phyloP scores from a whole-genome alignment of 345 rosid genomes.

The Eucalyptus regnans region DNA sequence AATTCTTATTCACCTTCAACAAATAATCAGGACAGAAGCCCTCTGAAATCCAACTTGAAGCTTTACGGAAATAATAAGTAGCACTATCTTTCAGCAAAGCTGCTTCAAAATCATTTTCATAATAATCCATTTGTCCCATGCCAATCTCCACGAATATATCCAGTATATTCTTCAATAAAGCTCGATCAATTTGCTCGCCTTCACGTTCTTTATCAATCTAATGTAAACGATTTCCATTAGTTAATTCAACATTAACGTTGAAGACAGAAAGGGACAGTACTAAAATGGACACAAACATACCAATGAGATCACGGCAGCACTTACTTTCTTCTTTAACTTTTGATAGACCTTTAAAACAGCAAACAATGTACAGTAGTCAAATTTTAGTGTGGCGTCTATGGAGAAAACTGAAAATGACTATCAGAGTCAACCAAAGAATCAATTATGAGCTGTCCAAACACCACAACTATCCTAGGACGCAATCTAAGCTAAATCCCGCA shows the following conservation, averaged over 20 bases:
- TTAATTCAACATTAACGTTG: neutral
- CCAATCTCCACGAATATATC: no score
- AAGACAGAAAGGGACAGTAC: neutral
- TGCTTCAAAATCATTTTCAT: no score
- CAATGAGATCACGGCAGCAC: constrained; percentile 40
- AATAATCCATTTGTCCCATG: no score
- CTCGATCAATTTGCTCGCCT: no score
- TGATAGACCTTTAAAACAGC: constrained; percentile 22
- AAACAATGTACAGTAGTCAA: neutral
- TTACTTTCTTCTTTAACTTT: constrained; percentile 24
- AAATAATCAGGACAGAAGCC: no score
- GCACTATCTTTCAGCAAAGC: no score
- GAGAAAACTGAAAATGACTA: neutral
- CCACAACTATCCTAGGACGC: neutral
- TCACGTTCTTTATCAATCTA: constrained; percentile 17
- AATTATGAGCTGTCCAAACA: neutral
- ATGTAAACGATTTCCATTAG: neutral
- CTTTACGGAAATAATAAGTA: no score
- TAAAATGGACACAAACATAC: constrained; percentile 4
- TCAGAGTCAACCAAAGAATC: neutral
- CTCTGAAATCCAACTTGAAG: no score
- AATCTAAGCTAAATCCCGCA: neutral
- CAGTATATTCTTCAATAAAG: no score
- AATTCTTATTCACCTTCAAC: no score
- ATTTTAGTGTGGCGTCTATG: neutral